Conservation (phyloP, 1,139 yeast species). For the Saccharomyces hybrid region DNA sequence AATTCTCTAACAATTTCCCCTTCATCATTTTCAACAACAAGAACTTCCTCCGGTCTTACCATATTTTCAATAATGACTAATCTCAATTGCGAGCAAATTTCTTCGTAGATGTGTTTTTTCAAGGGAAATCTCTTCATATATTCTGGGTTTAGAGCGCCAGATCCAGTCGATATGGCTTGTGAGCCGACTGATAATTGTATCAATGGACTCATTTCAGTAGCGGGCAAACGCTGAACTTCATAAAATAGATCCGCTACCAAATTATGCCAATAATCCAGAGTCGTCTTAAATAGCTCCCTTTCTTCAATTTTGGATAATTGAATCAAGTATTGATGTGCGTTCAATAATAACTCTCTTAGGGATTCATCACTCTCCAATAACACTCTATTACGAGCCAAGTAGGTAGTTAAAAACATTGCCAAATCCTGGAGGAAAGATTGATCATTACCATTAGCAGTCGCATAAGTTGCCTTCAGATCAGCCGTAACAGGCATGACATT, state of each 20-base stretch:
- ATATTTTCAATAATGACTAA: constrained; percentile 89
- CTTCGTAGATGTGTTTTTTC: constrained; percentile 76
- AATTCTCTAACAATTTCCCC: constrained; percentile 98
- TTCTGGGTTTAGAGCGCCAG: constrained; percentile 86
- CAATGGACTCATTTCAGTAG: constrained; percentile 54
- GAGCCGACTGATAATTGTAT: constrained; percentile 59
- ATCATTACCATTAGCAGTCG: constrained; percentile 69
- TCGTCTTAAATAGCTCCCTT: constrained; percentile 90
- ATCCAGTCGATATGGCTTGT: constrained; percentile 44
- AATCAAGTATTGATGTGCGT: constrained; percentile 73
- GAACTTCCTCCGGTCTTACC: constrained; percentile 98
- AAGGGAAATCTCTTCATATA: constrained; percentile 67
- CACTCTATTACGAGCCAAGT: constrained; percentile 65
- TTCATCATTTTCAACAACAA: constrained; percentile 95
- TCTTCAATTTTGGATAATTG: constrained; percentile 88
- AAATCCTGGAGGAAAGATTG: constrained; percentile 94
- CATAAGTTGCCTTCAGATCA: constrained; percentile 67
- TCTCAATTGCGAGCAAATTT: constrained; percentile 72
- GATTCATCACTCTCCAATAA: constrained; percentile 62
- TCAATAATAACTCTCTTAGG: constrained; percentile 52
- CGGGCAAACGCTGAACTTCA: constrained; percentile 78
- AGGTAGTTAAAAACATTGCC: constrained; percentile 87
- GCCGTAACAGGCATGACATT: constrained; percentile 67
- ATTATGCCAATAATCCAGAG: constrained; percentile 88
- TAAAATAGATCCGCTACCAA: constrained; percentile 73